These are phyloP conservation scores for Candida michaelii DNA, from an alignment of 805 yeast genomes.

Conservation along the genomic window DNA sequence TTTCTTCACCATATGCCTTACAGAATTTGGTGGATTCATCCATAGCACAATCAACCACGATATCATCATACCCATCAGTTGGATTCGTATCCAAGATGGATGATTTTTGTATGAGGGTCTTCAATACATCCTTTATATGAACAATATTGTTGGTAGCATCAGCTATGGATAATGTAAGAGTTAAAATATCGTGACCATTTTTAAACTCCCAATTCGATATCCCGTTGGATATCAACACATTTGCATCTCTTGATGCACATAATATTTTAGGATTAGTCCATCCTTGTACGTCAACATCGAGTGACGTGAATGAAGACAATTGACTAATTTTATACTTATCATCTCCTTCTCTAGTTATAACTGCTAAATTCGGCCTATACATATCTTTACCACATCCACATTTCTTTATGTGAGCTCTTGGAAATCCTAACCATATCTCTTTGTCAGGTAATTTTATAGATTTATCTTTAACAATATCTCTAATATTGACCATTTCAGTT, in stretches of 20 bases:
- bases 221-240: slow-evolving; percentile 37
- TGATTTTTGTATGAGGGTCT: slow-evolving; percentile 17
- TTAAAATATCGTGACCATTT: slow-evolving; percentile 24
- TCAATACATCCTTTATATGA: slow-evolving; percentile 33
- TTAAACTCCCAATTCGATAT: slow-evolving; percentile 27
- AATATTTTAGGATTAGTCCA: slow-evolving; percentile 26
- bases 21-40: slow-evolving; percentile 27
- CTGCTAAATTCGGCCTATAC: slow-evolving; percentile 41
- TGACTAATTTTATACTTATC: slow-evolving; percentile 27
- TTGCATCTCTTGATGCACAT: slow-evolving; percentile 27
- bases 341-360: slow-evolving; percentile 19
- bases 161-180: slow-evolving; percentile 36
- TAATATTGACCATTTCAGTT: slow-evolving; percentile 29
- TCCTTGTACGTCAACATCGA: slow-evolving; percentile 29
- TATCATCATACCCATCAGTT: slow-evolving; percentile 20
- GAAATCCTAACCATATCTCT: slow-evolving; percentile 41
- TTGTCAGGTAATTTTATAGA: slow-evolving; percentile 16
- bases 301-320: slow-evolving; percentile 29
- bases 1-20: slow-evolving; percentile 23
- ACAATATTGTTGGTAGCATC: slow-evolving; percentile 37
- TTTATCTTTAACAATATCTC: slow-evolving; percentile 16
- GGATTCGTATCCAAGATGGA: slow-evolving; percentile 7
- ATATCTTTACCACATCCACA: slow-evolving; percentile 43
- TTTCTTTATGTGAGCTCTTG: slow-evolving; percentile 35
- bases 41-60: slow-evolving; percentile 31